A percentile compares a stretch with the other conserved stretches of the same genome.
Evolutionary conservation across 2,329 filamentous ascomycete genomes (phyloP).

Genomic region (Epichloe typhina): DNA sequence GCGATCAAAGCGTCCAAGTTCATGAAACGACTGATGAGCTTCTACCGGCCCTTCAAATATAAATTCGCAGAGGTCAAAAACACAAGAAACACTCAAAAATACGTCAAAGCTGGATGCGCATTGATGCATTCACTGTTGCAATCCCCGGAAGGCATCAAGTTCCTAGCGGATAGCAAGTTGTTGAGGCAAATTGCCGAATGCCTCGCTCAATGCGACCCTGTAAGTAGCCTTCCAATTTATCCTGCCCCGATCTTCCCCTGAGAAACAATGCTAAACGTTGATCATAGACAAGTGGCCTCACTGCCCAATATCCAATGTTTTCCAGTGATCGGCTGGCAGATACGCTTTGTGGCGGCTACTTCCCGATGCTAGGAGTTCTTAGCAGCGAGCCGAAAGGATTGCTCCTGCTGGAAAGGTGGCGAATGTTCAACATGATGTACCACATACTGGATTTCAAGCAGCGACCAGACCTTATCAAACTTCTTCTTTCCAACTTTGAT

Average conservation of each 20-base stretch:
- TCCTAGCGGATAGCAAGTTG: constrained; percentile 83
- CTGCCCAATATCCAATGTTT: constrained; percentile 79
- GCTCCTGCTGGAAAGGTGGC: constrained; percentile 86
- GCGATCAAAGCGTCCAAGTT: constrained; percentile 93
- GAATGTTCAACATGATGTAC: constrained; percentile 99
- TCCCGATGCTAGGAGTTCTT: constrained; percentile 78
- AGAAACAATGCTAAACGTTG: constrained; percentile 6
- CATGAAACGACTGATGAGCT: constrained; percentile 85
- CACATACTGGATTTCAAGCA: constrained; percentile 89
- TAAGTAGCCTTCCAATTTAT: constrained; percentile 25
- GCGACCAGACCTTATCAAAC: constrained; percentile 80
- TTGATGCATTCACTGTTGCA: constrained; percentile 78
- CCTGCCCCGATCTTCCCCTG: neutral
- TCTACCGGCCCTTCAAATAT: constrained; percentile 94
- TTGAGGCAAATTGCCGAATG: constrained; percentile 91
- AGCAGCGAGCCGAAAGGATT: constrained; percentile 74
- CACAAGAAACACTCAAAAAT: constrained; percentile 86
- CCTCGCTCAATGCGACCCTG: constrained; percentile 84
- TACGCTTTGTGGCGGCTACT: constrained; percentile 85
- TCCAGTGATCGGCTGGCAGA: constrained; percentile 72
- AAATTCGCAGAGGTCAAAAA: constrained; percentile 84
- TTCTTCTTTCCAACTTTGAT: constrained; percentile 82
- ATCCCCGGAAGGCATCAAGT: constrained; percentile 70
- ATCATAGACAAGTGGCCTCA: constrained; percentile 51
- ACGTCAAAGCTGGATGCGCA: constrained; percentile 79